Evolutionary conservation across 768 basidiomycete species (phyloP).

Genomic region (Lentinus tigrinus): DNA sequence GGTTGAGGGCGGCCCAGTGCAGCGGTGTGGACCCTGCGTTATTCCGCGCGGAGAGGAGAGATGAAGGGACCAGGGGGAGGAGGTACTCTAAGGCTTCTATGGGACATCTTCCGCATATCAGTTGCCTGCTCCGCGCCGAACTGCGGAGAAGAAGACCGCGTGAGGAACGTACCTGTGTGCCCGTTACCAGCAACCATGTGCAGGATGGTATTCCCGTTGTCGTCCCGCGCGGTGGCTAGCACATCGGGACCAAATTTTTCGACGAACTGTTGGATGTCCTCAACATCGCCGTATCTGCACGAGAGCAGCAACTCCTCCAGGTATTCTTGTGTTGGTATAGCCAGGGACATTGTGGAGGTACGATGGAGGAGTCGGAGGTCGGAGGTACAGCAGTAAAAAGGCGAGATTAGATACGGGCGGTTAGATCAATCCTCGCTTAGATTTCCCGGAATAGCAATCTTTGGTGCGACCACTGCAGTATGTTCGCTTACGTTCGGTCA

Average conservation of each 20-base stretch:
- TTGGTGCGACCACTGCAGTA: no score
- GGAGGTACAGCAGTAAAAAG: not conserved
- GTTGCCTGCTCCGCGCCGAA: conserved; percentile 22
- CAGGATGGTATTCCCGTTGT: conserved; percentile 73
- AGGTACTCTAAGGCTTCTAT: conserved; percentile 77
- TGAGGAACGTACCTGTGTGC: conserved; percentile 64
- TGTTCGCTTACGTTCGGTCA: no score
- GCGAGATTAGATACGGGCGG: not conserved
- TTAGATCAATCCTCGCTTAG: not conserved
- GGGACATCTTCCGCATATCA: conserved; percentile 46
- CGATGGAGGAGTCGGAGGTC: not conserved
- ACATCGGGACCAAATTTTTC: conserved; percentile 51
- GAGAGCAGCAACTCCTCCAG: conserved; percentile 79
- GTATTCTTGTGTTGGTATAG: conserved; percentile 32
- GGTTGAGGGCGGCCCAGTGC: conserved; percentile 90
- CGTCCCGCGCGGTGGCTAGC: conserved; percentile 59
- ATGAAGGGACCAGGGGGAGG: conserved; percentile 54
- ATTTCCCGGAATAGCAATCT: no score
- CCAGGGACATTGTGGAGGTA: conserved; percentile 6
- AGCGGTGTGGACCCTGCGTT: conserved; percentile 75
- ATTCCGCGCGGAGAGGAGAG: conserved; percentile 64
- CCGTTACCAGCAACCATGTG: conserved; percentile 93
- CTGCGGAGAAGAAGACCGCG: conserved; percentile 2
- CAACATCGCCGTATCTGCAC: conserved; percentile 85
- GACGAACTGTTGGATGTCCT: conserved; percentile 71